Evolutionary conservation across 176 grass and related monocot species (phyloP).

Genomic region (Aegilops umbellulata): DNA sequence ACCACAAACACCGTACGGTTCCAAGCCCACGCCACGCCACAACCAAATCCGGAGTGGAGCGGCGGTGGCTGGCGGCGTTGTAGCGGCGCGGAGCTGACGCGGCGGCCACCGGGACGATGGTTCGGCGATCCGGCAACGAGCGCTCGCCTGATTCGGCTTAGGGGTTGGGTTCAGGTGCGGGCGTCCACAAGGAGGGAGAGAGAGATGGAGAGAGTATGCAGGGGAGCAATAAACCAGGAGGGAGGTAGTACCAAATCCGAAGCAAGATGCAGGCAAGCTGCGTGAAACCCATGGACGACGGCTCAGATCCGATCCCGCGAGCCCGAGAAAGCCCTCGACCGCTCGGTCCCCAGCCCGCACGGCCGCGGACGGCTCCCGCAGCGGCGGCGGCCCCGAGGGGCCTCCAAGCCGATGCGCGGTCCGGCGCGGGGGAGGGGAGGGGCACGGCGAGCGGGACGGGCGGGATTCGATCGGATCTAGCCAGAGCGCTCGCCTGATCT

Average conservation of each 20-base stretch:
- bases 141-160: not conserved
- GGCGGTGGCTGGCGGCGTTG: conserved; percentile 18
- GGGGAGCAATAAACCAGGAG: no score
- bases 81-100: not conserved
- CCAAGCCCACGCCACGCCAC: not conserved
- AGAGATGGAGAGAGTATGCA: no score
- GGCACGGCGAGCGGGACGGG: no score
- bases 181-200: no score
- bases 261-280: no score
- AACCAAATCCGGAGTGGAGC: not conserved
- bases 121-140: not conserved
- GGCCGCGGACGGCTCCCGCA: not conserved
- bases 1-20: not conserved
- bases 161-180: not conserved
- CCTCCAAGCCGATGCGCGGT: not conserved
- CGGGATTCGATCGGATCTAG: no score
- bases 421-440: no score
- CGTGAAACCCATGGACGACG: not conserved
- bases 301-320: conserved; percentile 13
- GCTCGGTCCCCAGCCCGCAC: not conserved
- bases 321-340: no score
- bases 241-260: no score
- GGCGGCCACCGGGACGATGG: not conserved
- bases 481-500: no score
- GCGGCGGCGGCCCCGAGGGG: no score